phyloP scores from a whole-genome alignment of 345 rosid genomes.

The Sisymbrium irio region DNA sequence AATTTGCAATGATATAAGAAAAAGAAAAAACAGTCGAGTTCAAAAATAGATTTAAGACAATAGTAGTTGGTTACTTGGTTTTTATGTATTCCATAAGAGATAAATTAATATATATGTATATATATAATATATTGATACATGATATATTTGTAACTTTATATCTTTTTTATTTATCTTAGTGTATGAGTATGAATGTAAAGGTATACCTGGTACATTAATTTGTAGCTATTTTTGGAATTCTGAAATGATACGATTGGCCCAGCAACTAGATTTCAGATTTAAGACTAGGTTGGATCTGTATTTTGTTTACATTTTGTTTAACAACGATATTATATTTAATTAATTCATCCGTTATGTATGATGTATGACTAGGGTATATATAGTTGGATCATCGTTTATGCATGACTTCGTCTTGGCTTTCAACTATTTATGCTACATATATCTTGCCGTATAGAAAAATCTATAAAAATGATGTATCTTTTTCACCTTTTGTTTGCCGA shows the following conservation, averaged over 20 bases:
- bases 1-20: background rate
- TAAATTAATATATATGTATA: background rate
- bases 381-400: background rate
- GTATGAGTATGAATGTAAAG: background rate
- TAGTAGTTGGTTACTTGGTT: background rate
- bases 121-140: background rate
- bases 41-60: background rate
- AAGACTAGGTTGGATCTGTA: background rate
- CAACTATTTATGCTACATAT: background rate
- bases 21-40: background rate
- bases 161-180: background rate
- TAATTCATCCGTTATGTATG: background rate
- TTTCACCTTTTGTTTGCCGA: background rate
- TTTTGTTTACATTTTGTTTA: background rate
- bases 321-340: background rate
- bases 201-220: background rate
- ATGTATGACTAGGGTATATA: background rate
- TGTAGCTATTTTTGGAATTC: background rate
- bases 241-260: background rate
- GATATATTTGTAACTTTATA: background rate
- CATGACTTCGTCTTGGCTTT: background rate
- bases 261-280: background rate
- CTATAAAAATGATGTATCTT: background rate
- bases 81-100: too few species aligned
- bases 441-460: background rate